Evolutionary conservation across 306 rosid species (phyloP), one percentile per base, ranked within the genome.

Genomic region (Quercus suber): DNA sequence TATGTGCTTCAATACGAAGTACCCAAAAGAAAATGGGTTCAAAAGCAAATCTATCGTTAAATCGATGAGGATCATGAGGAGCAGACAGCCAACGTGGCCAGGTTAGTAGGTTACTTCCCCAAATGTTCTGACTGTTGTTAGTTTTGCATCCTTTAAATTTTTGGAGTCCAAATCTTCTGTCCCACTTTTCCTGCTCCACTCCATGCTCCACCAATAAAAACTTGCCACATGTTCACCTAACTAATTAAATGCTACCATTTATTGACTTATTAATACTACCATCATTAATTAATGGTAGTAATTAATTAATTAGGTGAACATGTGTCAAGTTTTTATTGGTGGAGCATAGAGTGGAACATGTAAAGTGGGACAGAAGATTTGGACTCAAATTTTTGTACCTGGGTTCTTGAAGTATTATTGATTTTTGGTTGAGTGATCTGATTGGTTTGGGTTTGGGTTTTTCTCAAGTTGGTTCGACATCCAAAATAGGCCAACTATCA

Each of bases 101-200:
- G 15, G 60, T 78, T 17, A 31, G 55, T 21, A 21, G 21, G 21
- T 21, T 21, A 21, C 21, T 58, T 80, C 91, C 31, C 49, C 84
- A 74, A 84, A 88, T 71, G 92, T 88, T 75, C 61, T 81, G 1
- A 23, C 57, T 25, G 25, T 76, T 51, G 97, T 89, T 83, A 69
- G 92, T 83, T 67, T 35, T 71, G 37, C 71, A 37, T 21, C 25
- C 19, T 63, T 57, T 63, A 28, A 56, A 45, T 45, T 45, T 28
- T 18, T n/a, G 33, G n/a, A n/a, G n/a, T n/a, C n/a, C n/a, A n/a
- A n/a, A n/a, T n/a, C n/a, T n/a, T n/a, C n/a, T n/a, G n/a, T n/a
- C n/a, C n/a, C n/a, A n/a, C n/a, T n/a, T n/a, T n/a, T n/a, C n/a
- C n/a, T n/a, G n/a, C n/a, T n/a, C n/a, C n/a, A n/a, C n/a, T n/a